Conservation (phyloP, 1,284 basidiomycete genomes). For the Rhodofomes roseus region DNA sequence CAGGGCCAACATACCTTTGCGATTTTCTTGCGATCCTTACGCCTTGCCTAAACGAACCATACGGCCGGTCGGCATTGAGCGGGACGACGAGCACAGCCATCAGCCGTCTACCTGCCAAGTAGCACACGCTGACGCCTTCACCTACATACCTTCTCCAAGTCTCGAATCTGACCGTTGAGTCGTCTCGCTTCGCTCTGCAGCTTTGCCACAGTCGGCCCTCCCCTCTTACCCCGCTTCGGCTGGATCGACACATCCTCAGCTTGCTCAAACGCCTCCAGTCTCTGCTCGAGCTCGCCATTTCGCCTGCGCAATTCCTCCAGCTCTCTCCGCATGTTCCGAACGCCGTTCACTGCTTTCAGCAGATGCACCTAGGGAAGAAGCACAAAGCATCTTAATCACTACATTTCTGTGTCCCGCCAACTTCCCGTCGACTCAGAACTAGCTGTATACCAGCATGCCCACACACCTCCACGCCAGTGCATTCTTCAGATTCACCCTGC, state of each 20-base stretch:
- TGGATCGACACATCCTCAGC: conserved; percentile 23
- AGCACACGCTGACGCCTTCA: conserved; percentile 8
- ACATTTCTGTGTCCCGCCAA: not conserved
- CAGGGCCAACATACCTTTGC: conserved; percentile 18
- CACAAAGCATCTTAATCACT: not conserved
- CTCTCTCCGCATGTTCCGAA: conserved; percentile 17
- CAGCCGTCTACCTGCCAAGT: not conserved
- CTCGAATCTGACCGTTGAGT: conserved; percentile 22
- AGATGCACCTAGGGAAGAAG: conserved; percentile 20
- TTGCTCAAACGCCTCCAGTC: conserved; percentile 24
- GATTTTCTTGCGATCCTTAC: conserved; percentile 28
- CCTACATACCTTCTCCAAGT: conserved; percentile 23
- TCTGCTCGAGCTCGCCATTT: conserved; percentile 23
- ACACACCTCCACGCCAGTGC: not conserved
- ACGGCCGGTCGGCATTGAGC: not conserved
- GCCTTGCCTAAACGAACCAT: conserved; percentile 17
- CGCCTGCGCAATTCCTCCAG: conserved; percentile 18
- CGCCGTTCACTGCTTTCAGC: conserved; percentile 18
- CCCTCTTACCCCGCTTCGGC: conserved; percentile 22
- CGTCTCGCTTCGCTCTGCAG: conserved; percentile 22
- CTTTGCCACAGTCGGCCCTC: conserved; percentile 13
- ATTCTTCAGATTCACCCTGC: not conserved
- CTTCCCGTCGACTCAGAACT: not conserved
- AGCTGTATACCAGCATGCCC: no score
- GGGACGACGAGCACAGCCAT: not conserved